Evolutionary conservation across 306 rosid species (phyloP).

Genomic region (Calophaca sinica): DNA sequence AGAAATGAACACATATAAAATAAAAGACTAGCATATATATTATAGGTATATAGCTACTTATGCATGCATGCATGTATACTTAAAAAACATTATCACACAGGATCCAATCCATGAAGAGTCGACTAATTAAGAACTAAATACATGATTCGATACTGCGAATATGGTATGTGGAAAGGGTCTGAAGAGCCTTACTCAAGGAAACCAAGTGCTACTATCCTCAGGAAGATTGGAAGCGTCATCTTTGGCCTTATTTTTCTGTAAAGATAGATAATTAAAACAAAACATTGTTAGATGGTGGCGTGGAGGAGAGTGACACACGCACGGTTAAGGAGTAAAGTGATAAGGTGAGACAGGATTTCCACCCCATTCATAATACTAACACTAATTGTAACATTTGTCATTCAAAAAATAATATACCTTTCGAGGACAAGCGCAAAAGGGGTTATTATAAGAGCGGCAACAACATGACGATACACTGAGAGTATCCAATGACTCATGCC

Average conservation of each 20-base stretch:
- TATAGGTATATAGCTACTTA: neutral
- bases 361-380: too few species aligned
- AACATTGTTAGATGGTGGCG: neutral
- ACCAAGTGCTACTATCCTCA: constrained; percentile 77
- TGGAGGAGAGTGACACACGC: too few species aligned
- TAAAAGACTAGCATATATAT: neutral
- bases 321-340: too few species aligned
- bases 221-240: constrained; percentile 90
- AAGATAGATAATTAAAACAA: constrained; percentile 23
- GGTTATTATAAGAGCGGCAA: constrained; percentile 67
- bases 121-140: constrained; percentile 9
- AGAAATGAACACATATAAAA: neutral
- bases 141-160: constrained; percentile 8
- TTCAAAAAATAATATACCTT: constrained; percentile 51
- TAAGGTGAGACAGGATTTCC: too few species aligned
- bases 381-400: too few species aligned
- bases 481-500: constrained; percentile 94
- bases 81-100: neutral
- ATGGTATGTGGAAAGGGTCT: neutral
- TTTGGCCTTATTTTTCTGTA: constrained; percentile 88
- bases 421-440: constrained; percentile 90
- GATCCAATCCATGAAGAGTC: constrained; percentile 11
- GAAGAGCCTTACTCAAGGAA: constrained; percentile 85
- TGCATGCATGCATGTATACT: constrained; percentile 51
- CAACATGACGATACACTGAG: constrained; percentile 86